Evolutionary conservation across 228 moss, liverwort and hornwort genomes (phyloP).

Genomic region (Sphagnum magellanicum): DNA sequence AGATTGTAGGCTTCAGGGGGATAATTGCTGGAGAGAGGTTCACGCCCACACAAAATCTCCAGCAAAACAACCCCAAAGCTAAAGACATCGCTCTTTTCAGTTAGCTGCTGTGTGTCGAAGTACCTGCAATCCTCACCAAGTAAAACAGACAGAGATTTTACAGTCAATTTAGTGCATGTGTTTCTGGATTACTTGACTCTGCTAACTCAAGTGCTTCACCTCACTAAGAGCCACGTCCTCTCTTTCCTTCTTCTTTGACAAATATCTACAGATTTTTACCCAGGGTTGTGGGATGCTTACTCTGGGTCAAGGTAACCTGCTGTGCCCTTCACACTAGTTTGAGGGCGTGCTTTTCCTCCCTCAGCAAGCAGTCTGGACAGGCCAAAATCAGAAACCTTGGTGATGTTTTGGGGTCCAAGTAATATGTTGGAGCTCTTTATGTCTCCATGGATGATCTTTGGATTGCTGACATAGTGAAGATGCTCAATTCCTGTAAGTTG

Average conservation of each 20-base stretch:
- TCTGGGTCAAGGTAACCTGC: slow-evolving; percentile 92
- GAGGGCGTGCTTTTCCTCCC: slow-evolving; percentile 26
- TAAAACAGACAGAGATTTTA: background rate
- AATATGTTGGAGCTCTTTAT: slow-evolving; percentile 79
- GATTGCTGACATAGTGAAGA: slow-evolving; percentile 46
- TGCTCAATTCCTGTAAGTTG: slow-evolving; percentile 53
- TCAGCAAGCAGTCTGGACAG: slow-evolving; percentile 35
- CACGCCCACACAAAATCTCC: slow-evolving; percentile 72
- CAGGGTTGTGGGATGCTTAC: slow-evolving; percentile 24
- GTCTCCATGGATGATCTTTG: slow-evolving; percentile 66
- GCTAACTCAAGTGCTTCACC: background rate
- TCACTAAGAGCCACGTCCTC: slow-evolving; percentile 2
- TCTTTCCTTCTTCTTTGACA: background rate
- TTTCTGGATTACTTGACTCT: background rate
- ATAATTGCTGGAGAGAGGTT: slow-evolving; percentile 49
- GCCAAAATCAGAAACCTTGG: slow-evolving; percentile 78
- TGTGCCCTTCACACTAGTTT: slow-evolving; percentile 46
- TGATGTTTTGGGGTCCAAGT: slow-evolving; percentile 52
- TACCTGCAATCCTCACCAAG: slow-evolving; percentile 24
- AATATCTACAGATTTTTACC: background rate
- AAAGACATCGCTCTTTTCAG: slow-evolving; percentile 76
- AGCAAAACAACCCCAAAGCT: slow-evolving; percentile 77
- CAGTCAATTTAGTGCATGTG: background rate
- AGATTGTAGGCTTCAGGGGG: slow-evolving; percentile 67
- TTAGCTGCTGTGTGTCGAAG: slow-evolving; percentile 49